phyloP scores from a whole-genome alignment of 2,329 filamentous ascomycete genomes.

The Nectriaceae sp. region DNA sequence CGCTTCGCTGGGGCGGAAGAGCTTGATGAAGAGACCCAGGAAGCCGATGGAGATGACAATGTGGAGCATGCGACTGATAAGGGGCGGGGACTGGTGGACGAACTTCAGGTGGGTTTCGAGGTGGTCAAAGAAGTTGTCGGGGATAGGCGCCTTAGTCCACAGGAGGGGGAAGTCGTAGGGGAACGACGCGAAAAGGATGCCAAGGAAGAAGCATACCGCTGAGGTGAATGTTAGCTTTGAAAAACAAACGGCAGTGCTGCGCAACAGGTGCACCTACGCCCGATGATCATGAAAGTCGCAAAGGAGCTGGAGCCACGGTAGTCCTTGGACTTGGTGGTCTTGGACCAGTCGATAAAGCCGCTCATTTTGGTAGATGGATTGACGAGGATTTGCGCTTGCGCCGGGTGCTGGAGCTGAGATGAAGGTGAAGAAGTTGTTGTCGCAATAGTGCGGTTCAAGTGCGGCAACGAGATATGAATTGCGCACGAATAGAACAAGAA shows the following conservation, averaged over 20 bases:
- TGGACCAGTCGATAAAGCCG: conserved; percentile 53
- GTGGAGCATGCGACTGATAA: conserved; percentile 91
- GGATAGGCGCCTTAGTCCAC: conserved; percentile 69
- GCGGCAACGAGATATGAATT: too few relatives aligned
- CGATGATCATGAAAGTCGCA: conserved; percentile 95
- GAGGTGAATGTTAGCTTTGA: conserved; percentile 5
- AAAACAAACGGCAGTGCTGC: conserved; percentile 9
- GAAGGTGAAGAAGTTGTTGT: conserved; percentile 1
- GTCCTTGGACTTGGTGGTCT: conserved; percentile 58
- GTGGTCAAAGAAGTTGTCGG: conserved; percentile 73
- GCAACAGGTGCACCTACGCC: conserved; percentile 65
- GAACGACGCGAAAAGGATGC: conserved; percentile 94
- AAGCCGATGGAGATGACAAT: conserved; percentile 89
- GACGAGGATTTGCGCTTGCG: conserved; percentile 7
- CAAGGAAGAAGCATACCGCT: conserved; percentile 97
- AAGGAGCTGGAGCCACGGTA: conserved; percentile 71
- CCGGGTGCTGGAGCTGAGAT: conserved; percentile 1
- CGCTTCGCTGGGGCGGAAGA: conserved; percentile 89
- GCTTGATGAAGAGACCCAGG: conserved; percentile 86
- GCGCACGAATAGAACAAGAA: too few relatives aligned
- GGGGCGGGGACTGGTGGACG: conserved; percentile 85
- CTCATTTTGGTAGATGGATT: conserved; percentile 30
- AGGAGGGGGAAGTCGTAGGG: conserved; percentile 94
- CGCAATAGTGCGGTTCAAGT: too few relatives aligned
- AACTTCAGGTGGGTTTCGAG: conserved; percentile 90